Conservation (phyloP, 1,284 basidiomycete species). For the Xerocomus minutiporus region DNA sequence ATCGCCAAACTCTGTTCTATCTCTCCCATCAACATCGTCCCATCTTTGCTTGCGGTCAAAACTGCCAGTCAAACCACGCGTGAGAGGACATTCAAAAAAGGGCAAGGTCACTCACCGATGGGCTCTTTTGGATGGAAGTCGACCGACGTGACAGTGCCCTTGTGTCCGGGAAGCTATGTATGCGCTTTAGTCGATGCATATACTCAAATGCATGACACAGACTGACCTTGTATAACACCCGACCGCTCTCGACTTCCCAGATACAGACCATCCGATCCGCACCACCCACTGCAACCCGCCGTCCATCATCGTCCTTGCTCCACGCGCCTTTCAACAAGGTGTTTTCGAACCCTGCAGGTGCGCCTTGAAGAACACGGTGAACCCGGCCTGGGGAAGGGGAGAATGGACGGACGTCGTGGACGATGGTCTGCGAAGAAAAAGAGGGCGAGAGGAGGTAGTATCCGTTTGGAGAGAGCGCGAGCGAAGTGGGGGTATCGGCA, state of each 20-base stretch:
- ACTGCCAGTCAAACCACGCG: slow-evolving; percentile 39
- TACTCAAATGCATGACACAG: background rate
- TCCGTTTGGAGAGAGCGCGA: slow-evolving; percentile 86
- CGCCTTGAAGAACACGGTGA: slow-evolving; percentile 75
- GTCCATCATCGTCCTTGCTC: slow-evolving; percentile 72
- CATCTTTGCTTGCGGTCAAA: slow-evolving; percentile 84
- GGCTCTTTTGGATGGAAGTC: slow-evolving; percentile 93
- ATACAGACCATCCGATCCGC: slow-evolving; percentile 85
- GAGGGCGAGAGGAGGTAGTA: slow-evolving; percentile 82
- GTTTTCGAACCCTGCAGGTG: slow-evolving; percentile 89
- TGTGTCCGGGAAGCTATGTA: slow-evolving; percentile 81
- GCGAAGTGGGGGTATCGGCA: slow-evolving; percentile 83
- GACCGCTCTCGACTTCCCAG: slow-evolving; percentile 87
- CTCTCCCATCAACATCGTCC: slow-evolving; percentile 85
- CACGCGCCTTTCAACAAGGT: slow-evolving; percentile 77
- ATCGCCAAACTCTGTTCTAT: slow-evolving; percentile 50
- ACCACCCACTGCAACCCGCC: slow-evolving; percentile 72
- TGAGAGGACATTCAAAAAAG: slow-evolving; percentile 5
- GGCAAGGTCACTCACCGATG: slow-evolving; percentile 58
- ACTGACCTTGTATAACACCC: slow-evolving; percentile 78
- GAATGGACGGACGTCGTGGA: slow-evolving; percentile 90
- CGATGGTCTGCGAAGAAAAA: slow-evolving; percentile 80
- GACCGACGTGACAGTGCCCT: slow-evolving; percentile 85
- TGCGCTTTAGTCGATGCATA: background rate
- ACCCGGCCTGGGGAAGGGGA: slow-evolving; percentile 76